These are phyloP conservation scores for Diutina siamensis DNA, from an alignment of 1,139 yeast genomes.

Conservation along the genomic window DNA sequence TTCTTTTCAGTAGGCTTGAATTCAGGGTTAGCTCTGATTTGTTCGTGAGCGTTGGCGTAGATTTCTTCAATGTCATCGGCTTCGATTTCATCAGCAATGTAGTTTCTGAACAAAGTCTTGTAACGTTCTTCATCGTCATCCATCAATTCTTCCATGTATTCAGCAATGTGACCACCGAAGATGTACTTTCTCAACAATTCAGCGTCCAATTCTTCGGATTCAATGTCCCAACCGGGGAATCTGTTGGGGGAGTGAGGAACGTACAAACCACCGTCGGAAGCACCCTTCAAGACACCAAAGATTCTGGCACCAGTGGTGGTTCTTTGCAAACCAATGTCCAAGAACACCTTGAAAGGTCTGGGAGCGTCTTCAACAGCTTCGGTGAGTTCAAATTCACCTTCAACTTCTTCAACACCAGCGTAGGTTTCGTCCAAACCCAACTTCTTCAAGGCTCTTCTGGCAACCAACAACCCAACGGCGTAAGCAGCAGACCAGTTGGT, in stretches of 20 bases:
- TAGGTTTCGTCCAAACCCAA: constrained; percentile 97
- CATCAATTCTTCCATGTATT: constrained; percentile 99
- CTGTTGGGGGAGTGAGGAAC: constrained; percentile 99
- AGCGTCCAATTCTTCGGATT: constrained; percentile 95
- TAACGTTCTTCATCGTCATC: constrained; percentile 99
- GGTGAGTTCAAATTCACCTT: constrained; percentile 97
- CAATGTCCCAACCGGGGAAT: constrained; percentile 99
- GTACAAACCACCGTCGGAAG: constrained; percentile 99
- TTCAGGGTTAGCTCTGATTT: constrained; percentile 92
- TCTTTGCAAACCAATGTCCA: constrained; percentile 99
- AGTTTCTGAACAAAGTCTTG: constrained; percentile 91
- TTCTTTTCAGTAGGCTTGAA: constrained; percentile 88
- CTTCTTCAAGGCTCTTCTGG: constrained; percentile 98
- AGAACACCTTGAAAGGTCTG: constrained; percentile 99
- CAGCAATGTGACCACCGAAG: constrained; percentile 99
- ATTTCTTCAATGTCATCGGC: constrained; percentile 95
- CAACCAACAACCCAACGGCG: constrained; percentile 97
- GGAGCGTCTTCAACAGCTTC: constrained; percentile 99
- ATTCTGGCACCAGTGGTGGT: constrained; percentile 99
- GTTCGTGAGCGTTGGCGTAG: constrained; percentile 89
- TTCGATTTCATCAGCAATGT: constrained; percentile 94
- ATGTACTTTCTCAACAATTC: constrained; percentile 98
- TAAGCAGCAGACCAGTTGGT: constrained; percentile 99
- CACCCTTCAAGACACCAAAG: constrained; percentile 99
- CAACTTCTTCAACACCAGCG: constrained; percentile 98